A percentile compares a stretch with the other conserved stretches of the same genome.
These are phyloP conservation scores for Whalleya microplaca DNA, from an alignment of 2,329 filamentous ascomycete genomes.

Conservation along the genomic window DNA sequence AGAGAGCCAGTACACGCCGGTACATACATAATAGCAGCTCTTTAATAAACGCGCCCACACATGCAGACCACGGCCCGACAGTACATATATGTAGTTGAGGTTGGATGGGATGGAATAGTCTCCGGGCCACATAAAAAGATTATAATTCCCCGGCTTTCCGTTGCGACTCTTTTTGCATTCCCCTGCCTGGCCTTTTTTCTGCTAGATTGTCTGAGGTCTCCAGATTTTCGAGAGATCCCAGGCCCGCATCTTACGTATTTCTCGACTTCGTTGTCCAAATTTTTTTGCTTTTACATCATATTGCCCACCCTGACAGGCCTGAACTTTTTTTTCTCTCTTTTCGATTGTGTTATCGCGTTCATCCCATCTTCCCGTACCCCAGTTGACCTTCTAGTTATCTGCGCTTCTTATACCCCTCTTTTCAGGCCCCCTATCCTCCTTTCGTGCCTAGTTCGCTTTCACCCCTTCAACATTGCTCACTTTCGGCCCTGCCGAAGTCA, in stretches of 20 bases:
- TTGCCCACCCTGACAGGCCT: neutral
- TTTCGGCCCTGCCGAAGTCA: constrained; percentile 19
- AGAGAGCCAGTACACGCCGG: too few relatives aligned
- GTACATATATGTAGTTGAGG: neutral
- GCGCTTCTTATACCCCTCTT: constrained; percentile 30
- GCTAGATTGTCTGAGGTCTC: neutral
- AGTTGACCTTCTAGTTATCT: constrained; percentile 2
- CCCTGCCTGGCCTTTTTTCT: neutral
- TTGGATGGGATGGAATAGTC: neutral
- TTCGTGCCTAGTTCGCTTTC: constrained; percentile 20
- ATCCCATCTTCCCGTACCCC: constrained; percentile 12
- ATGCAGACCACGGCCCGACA: neutral
- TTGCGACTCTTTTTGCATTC: constrained; percentile 2
- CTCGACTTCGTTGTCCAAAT: constrained; percentile 11
- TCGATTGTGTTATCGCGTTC: constrained; percentile 20
- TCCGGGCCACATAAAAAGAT: constrained; percentile 4
- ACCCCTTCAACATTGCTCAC: constrained; percentile 12
- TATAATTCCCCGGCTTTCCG: constrained; percentile 9
- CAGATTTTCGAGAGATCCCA: neutral
- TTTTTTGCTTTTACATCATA: constrained; percentile 10
- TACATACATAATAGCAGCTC: neutral
- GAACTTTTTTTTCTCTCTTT: neutral
- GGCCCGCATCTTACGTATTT: constrained; percentile 5
- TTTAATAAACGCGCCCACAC: neutral
- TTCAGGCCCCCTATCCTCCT: constrained; percentile 26